A percentile compares a stretch with the other conserved stretches of the same genome.
Conservation (phyloP, 2,329 filamentous ascomycete species). For the Pseudogymnoascus sp. region DNA sequence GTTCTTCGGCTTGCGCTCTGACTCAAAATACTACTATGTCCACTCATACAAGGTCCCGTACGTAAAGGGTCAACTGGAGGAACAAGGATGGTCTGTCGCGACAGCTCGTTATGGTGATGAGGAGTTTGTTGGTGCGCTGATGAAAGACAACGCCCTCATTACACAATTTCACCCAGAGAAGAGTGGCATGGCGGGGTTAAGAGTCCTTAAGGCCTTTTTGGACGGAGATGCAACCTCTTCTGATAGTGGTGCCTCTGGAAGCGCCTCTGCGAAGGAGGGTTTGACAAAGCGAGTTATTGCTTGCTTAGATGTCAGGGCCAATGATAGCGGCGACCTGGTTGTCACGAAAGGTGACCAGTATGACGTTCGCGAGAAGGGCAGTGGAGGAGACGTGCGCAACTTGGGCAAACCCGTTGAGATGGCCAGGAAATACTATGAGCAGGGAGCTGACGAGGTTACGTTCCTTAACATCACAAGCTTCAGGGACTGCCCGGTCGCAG, state of each 20-base stretch:
- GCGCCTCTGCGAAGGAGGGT: slow-evolving; percentile 44
- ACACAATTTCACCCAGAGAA: slow-evolving; percentile 99
- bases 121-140: slow-evolving; percentile 85
- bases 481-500: slow-evolving; percentile 85
- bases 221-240: slow-evolving; percentile 44
- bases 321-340: slow-evolving; percentile 89
- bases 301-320: slow-evolving; percentile 89
- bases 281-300: slow-evolving; percentile 92
- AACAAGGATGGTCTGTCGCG: slow-evolving; percentile 83
- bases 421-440: slow-evolving; percentile 88
- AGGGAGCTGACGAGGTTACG: slow-evolving; percentile 92
- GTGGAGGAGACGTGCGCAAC: slow-evolving; percentile 68
- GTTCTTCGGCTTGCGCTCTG: slow-evolving; percentile 71
- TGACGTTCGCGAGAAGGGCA: slow-evolving; percentile 85
- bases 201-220: slow-evolving; percentile 78
- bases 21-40: slow-evolving; percentile 97
- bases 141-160: slow-evolving; percentile 75
- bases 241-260: slow-evolving; percentile 16
- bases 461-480: slow-evolving; percentile 99
- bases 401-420: slow-evolving; percentile 95
- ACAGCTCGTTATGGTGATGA: slow-evolving; percentile 82
- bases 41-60: slow-evolving; percentile 89
- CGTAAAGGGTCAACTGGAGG: slow-evolving; percentile 63
- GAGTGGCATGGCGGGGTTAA: slow-evolving; percentile 80
- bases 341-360: slow-evolving; percentile 99